Base-by-base conservation (phyloP, 2,329 filamentous ascomycete species). In the Diaporthe sp. region DNA sequence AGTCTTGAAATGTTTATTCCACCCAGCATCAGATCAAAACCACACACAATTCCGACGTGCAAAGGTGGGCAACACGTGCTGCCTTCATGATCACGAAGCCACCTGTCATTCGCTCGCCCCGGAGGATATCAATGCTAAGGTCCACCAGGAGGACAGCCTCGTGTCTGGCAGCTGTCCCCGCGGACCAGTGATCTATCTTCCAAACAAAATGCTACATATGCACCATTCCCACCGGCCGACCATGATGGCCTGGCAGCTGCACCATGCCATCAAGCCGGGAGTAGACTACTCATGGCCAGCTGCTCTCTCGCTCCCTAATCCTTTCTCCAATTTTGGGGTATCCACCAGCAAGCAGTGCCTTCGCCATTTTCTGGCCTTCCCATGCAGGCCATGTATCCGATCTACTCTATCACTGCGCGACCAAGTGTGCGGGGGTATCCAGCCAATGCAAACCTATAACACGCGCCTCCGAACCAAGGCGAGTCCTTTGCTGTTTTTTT, bases 391-490 rank as follows among this genome's bases (percentile, higher is more conserved):
- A 19, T 28, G 30, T 25, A 68, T 52, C 47, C 33, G n/a, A 25
- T 68, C 47, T 68, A 54, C 47, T 68, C 64, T 68, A 68, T 68
- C 35, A 28, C 22, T 10, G 15, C 40, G 33, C 17, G 40, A 17
- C 33, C 64, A 15, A 38, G 42, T 66, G 61, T 45, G n/a, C 7
- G 33, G 64, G 58, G 64, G 64, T 54, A 68, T 68, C 47, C 47
- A 54, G 47, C 64, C 54, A 30, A 38, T 54, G 45, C 64, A 68
- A 68, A 68, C 50, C 33, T 19, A n/a, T 10, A 13, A 52, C 47
- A 54, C 54, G n/a, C 15, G 64, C 64, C 30, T 66, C 33, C 64
- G 25, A 40, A 30, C 1, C 28, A 28, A 54, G 22, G 64, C 64
- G 5, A 54, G n/a, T 68, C 47, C 28, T 66, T 8, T 66, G 1